A percentile compares a stretch with the other conserved stretches of the same genome.
These are phyloP conservation scores for Danielozyma ontarioensis DNA, from an alignment of 805 yeast species.

Conservation along the genomic window DNA sequence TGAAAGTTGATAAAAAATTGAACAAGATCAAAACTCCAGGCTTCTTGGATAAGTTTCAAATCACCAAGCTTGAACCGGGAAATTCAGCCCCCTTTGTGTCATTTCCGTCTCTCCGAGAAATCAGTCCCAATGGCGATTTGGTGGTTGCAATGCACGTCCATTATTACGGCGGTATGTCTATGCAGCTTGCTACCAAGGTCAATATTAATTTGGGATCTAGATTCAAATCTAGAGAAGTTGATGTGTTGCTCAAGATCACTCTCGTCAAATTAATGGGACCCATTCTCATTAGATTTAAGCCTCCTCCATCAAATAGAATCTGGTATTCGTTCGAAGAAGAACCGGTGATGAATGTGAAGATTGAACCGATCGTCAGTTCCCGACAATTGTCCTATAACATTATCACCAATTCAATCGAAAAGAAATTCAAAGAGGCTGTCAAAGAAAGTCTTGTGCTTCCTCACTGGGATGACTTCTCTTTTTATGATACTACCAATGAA, in stretches of 20 bases:
- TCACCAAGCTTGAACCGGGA: conserved; percentile 71
- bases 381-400: conserved; percentile 73
- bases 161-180: conserved; percentile 71
- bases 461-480: conserved; percentile 80
- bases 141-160: conserved; percentile 55
- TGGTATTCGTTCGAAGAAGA: conserved; percentile 86
- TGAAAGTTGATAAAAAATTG: conserved; percentile 64
- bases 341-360: conserved; percentile 69
- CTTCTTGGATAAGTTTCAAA: conserved; percentile 76
- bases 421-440: conserved; percentile 72
- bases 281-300: conserved; percentile 62
- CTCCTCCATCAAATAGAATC: conserved; percentile 84
- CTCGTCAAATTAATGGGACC: conserved; percentile 71
- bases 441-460: conserved; percentile 80
- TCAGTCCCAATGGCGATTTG: conserved; percentile 77
- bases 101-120: conserved; percentile 59
- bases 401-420: conserved; percentile 75
- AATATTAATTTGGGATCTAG: conserved; percentile 70
- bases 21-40: conserved; percentile 82
- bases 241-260: conserved; percentile 64
- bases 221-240: conserved; percentile 71
- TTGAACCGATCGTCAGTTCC: conserved; percentile 90
- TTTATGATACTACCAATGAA: conserved; percentile 60
- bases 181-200: conserved; percentile 77
- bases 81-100: conserved; percentile 75